A percentile compares a stretch with the other conserved stretches of the same genome.
These are phyloP conservation scores for Prototheca cutis DNA, from an alignment of 163 green algal species.

Conservation along the genomic window DNA sequence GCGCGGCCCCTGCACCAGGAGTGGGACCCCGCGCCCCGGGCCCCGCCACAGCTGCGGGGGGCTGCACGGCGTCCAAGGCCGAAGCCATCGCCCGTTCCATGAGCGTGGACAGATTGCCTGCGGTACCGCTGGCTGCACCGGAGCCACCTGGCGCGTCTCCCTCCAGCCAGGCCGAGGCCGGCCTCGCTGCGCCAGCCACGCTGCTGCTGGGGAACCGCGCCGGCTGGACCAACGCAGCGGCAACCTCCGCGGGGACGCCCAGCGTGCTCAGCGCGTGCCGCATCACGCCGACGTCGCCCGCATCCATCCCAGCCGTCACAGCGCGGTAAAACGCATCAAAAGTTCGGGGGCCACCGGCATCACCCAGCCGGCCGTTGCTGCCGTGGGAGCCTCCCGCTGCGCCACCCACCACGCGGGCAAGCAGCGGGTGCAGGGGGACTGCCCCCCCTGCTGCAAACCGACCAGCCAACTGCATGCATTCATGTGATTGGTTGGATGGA, in stretches of 20 bases:
- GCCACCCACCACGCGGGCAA: background rate
- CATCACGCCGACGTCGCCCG: conserved; percentile 6
- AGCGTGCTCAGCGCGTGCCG: conserved; percentile 6
- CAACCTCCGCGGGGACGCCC: background rate
- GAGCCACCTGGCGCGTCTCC: conserved; percentile 7
- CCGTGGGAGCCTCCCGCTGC: background rate
- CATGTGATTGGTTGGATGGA: no score
- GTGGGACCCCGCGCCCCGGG: no score
- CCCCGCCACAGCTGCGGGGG: no score
- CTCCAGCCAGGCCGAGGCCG: conserved; percentile 7
- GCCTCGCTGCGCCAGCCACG: background rate
- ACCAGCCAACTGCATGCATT: no score
- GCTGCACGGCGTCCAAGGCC: no score
- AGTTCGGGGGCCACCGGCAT: background rate
- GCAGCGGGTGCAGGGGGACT: background rate
- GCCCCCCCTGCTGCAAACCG: no score
- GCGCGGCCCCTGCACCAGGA: no score
- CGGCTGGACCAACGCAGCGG: background rate
- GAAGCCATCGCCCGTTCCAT: conserved; percentile 3
- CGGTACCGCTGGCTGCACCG: background rate
- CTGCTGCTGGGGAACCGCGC: background rate
- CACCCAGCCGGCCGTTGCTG: background rate
- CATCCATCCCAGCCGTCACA: conserved; percentile 8
- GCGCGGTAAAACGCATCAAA: conserved; percentile 1
- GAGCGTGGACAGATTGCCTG: conserved; percentile 4